Conservation (phyloP, 1,284 basidiomycete genomes). For the Uromyces viciae-fabae region DNA sequence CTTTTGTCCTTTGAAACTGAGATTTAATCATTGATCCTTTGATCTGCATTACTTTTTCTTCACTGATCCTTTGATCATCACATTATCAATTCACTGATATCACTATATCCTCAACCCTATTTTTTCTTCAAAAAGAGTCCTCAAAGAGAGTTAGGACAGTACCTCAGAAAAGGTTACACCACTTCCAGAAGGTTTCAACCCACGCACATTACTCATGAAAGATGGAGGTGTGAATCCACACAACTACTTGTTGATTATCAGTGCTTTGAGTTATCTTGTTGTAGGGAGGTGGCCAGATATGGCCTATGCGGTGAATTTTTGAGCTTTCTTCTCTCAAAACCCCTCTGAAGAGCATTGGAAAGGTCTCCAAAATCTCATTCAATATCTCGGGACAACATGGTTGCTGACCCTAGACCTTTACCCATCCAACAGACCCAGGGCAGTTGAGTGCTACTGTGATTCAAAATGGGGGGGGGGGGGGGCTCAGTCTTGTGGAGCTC, state of each 20-base stretch:
- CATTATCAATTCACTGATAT: no score
- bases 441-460: not conserved
- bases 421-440: not conserved
- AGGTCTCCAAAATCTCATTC: not conserved
- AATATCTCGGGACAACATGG: not conserved
- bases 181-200: not conserved
- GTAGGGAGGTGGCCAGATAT: not conserved
- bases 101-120: no score
- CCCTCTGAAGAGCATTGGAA: not conserved
- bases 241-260: not conserved
- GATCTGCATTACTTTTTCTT: no score
- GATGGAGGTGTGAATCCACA: not conserved
- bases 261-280: not conserved
- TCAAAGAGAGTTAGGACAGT: not conserved
- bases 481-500: not conserved
- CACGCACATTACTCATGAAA: not conserved
- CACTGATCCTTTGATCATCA: no score
- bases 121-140: not conserved
- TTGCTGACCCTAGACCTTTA: not conserved
- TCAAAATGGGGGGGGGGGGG: not conserved
- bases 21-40: no score
- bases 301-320: not conserved
- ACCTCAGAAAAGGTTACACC: not conserved
- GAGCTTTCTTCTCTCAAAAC: not conserved
- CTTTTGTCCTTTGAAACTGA: no score